phyloP scores from a whole-genome alignment of 352 stramenopile species.

The Globisporangium camurandrum region DNA sequence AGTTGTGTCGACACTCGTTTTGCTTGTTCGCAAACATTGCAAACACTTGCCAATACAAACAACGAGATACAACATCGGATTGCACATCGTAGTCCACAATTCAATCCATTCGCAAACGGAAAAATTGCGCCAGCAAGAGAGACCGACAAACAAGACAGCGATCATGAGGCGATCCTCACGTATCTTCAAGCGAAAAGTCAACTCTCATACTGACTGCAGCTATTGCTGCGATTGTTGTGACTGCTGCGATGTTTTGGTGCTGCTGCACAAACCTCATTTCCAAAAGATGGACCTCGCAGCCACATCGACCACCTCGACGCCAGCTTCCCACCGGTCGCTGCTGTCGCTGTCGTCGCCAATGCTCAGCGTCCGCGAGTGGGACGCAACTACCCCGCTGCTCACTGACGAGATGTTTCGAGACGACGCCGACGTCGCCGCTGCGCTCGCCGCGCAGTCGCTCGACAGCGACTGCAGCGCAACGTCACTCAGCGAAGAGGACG shows the following conservation, averaged over 20 bases:
- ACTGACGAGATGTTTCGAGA: not conserved
- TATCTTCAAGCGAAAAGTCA: too few relatives aligned
- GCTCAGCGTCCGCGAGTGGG: conserved; percentile 3
- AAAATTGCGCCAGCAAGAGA: too few relatives aligned
- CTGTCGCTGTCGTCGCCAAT: not conserved
- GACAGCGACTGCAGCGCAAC: not conserved
- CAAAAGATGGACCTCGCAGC: conserved; percentile 2
- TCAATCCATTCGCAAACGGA: too few relatives aligned
- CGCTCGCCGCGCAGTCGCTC: not conserved
- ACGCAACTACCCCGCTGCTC: conserved; percentile 5
- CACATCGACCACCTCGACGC: not conserved
- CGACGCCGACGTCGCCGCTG: not conserved
- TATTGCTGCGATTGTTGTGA: not conserved
- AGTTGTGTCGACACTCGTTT: too few relatives aligned
- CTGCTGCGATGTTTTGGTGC: not conserved
- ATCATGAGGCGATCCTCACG: too few relatives aligned
- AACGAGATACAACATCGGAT: too few relatives aligned
- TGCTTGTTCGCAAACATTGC: too few relatives aligned
- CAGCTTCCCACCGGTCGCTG: not conserved
- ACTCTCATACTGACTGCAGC: not conserved
- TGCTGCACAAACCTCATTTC: not conserved
- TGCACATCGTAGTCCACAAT: too few relatives aligned
- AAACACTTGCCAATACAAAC: too few relatives aligned
- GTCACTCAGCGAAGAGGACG: conserved; percentile 4
- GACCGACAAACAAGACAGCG: too few relatives aligned